Percentiles rank a stretch among this genome's conserved stretches.
Conservation (phyloP, 192 early-diverging fungal species). For the Backusella liffmaniae region DNA sequence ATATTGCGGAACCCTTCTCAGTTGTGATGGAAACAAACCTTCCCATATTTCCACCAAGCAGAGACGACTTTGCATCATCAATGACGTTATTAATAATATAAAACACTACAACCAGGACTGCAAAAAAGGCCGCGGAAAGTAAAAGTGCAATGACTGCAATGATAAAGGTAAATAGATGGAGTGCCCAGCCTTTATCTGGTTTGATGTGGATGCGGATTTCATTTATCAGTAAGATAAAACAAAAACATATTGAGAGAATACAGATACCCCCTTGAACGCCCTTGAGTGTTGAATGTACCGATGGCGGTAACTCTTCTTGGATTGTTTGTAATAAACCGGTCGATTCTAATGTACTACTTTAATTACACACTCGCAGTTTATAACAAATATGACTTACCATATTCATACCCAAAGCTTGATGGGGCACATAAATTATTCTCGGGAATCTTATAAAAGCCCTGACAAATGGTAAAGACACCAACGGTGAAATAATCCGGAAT, state of each 20-base stretch:
- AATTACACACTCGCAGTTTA: too few relatives aligned
- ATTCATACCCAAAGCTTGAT: neutral
- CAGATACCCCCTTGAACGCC: neutral
- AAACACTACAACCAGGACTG: neutral
- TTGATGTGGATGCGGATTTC: neutral
- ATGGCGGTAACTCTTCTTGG: neutral
- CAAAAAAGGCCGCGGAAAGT: constrained; percentile 1
- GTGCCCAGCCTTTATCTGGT: neutral
- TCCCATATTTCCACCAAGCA: neutral
- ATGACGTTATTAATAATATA: neutral
- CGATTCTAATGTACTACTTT: neutral
- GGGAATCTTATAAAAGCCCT: neutral
- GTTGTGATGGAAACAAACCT: neutral
- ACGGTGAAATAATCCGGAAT: neutral
- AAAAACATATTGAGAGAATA: neutral
- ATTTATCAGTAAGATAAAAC: neutral
- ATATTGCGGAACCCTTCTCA: neutral
- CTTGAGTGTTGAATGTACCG: neutral
- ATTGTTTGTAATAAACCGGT: neutral
- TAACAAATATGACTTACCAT: neutral
- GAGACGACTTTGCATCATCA: neutral
- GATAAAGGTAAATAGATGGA: neutral
- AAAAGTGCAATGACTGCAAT: neutral
- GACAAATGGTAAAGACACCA: neutral
- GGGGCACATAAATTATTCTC: neutral